A percentile compares a stretch with the other conserved stretches of the same genome.
phyloP scores from a whole-genome alignment of 371 early-diverging fungal genomes.

The Lichtheimia corymbifera region DNA sequence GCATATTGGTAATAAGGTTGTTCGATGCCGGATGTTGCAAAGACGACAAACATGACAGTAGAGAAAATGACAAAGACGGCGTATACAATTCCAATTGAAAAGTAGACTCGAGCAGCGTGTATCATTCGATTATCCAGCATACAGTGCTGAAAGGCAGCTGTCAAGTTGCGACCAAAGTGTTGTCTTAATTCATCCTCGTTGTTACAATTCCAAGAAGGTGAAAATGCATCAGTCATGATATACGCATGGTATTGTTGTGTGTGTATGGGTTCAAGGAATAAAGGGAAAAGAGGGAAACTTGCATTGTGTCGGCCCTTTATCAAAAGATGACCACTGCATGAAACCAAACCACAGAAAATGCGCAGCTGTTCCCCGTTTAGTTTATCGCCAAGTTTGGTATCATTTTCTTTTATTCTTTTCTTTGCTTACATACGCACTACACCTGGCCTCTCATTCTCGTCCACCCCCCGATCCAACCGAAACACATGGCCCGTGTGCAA shows the following conservation, averaged over 20 bases:
- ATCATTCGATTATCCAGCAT: constrained; percentile 2
- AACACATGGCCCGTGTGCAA: background rate
- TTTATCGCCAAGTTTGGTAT: no score
- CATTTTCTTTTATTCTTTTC: no score
- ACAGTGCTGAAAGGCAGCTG: background rate
- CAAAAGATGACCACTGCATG: background rate
- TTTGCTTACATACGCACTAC: no score
- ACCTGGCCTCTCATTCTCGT: no score
- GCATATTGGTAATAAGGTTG: background rate
- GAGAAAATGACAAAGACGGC: constrained; percentile 17
- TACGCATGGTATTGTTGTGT: background rate
- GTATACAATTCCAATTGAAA: constrained; percentile 10
- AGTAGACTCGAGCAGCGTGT: constrained; percentile 13
- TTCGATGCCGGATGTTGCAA: constrained; percentile 5
- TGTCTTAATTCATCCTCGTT: background rate
- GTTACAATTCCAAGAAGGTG: constrained; percentile 3
- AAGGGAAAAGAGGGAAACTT: background rate
- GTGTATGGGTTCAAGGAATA: background rate
- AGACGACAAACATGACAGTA: constrained; percentile 12
- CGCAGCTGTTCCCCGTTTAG: no score
- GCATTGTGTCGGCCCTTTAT: background rate
- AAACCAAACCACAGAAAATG: background rate
- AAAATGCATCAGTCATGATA: constrained; percentile 7
- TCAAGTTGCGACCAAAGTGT: background rate
- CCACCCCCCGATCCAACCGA: background rate